Base-by-base conservation (phyloP, 1,284 basidiomycete genomes). In the Cutaneotrichosporon spelunceum region DNA sequence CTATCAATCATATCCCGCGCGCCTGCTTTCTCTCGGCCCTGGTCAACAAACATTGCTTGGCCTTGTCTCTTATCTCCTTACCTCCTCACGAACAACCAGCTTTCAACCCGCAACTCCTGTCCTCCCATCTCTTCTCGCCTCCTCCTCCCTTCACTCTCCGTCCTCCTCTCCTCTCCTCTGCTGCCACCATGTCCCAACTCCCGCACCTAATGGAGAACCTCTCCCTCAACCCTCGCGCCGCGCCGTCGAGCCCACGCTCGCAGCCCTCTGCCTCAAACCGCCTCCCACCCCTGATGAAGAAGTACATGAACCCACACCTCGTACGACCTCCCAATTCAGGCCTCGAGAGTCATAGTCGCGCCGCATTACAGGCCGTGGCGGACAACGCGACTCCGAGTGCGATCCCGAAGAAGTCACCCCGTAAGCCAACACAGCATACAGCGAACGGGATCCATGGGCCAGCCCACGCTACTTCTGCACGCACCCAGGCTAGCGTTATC, bases 261-360 rank as follows among this genome's bases (percentile, higher is more conserved):
- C 11, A 27, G 4, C 10, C 24, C 6, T 6, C 47, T 2, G 16
- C 44, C 10, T 59, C 52, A 2, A 62, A 76, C 56, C 71, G 78
- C 29, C 66, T 78, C n/a, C 75, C 77, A 1, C 72, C 72, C 1
- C 68, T 77, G n/a, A 65, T 79, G 65, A 79, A 78, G 62, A 78
- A 78, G 61, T 79, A 77, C 65, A 78, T 78, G 77, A 77, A 79
- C 59, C 76, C 77, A 1, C 69, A 68, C 6, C 66, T 78, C 4
- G 68, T 72, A 19, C 66, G 77, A 34, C 74, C 75, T 1, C 68
- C 74, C 7, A 76, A 78, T 59, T 70, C 72, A 8, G 76, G 71
- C 8, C 68, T 77, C 4, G 64, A 9, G 68, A 72, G 30, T 64
- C 73, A 1, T 66, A 70, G 39, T 65, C 14, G 75, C 36, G 72